Conservation (phyloP, 1,284 basidiomycete species). For the Malassezia restricta region DNA sequence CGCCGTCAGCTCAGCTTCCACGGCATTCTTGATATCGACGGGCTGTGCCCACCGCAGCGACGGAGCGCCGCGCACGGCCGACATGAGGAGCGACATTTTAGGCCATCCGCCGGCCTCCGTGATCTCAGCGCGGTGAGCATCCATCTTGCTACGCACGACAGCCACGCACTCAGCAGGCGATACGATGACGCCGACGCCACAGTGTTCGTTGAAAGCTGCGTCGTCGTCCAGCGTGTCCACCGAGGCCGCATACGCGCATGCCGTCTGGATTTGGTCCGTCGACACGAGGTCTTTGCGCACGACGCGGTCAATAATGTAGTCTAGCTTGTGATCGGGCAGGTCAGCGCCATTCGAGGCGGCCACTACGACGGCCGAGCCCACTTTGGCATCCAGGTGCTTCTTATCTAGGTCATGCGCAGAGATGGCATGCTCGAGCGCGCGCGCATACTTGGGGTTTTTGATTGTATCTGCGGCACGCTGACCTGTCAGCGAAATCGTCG, state of each 20-base stretch:
- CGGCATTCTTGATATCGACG: constrained; percentile 73
- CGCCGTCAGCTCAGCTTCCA: constrained; percentile 64
- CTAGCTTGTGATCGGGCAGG: constrained; percentile 57
- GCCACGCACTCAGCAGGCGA: constrained; percentile 59
- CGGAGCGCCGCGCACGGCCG: constrained; percentile 28
- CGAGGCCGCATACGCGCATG: constrained; percentile 63
- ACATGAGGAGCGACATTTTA: constrained; percentile 35
- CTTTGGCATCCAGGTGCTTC: constrained; percentile 61
- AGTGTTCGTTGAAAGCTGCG: constrained; percentile 62
- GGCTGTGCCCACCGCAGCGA: constrained; percentile 69
- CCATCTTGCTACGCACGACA: constrained; percentile 57
- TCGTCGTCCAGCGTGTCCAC: constrained; percentile 56
- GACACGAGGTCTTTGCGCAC: constrained; percentile 62
- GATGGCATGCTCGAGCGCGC: constrained; percentile 60
- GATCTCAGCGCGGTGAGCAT: constrained; percentile 34
- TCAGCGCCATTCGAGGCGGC: constrained; percentile 53
- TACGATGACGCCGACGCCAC: constrained; percentile 73
- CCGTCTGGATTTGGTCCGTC: constrained; percentile 64
- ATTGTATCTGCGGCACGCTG: constrained; percentile 62
- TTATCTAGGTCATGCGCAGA: constrained; percentile 44
- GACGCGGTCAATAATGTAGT: constrained; percentile 61
- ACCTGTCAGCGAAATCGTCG: constrained; percentile 64
- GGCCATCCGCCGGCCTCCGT: constrained; percentile 48
- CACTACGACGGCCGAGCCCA: constrained; percentile 61
- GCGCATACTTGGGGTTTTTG: constrained; percentile 35